A percentile compares a stretch with the other conserved stretches of the same genome.
These are phyloP conservation scores for Tetrapisispora iriomotensis DNA, from an alignment of 805 yeast species.

Conservation along the genomic window DNA sequence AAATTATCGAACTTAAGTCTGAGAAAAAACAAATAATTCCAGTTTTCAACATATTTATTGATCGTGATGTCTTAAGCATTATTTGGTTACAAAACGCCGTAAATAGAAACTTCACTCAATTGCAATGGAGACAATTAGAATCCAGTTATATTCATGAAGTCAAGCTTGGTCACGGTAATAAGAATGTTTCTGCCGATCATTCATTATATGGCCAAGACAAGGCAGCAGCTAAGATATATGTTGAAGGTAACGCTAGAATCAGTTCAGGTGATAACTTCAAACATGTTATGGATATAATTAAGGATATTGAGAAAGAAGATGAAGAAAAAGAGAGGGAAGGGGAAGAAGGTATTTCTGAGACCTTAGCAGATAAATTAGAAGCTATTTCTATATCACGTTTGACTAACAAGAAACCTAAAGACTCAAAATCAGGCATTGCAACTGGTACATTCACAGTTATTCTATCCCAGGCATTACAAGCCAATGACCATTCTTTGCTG, in stretches of 20 bases:
- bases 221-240: slow-evolving; percentile 46
- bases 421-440: slow-evolving; percentile 38
- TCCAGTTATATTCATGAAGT: slow-evolving; percentile 34
- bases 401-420: slow-evolving; percentile 19
- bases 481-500: slow-evolving; percentile 76
- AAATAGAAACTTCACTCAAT: slow-evolving; percentile 45
- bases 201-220: slow-evolving; percentile 32
- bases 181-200: slow-evolving; percentile 10
- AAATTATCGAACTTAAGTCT: slow-evolving; percentile 38
- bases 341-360: slow-evolving; percentile 36
- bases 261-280: slow-evolving; percentile 55
- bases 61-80: slow-evolving; percentile 32
- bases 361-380: slow-evolving; percentile 42
- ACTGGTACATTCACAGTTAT: slow-evolving; percentile 76
- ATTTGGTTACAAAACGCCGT: slow-evolving; percentile 57
- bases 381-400: slow-evolving; percentile 8
- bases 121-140: slow-evolving; percentile 40
- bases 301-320: slow-evolving; percentile 33
- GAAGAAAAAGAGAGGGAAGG: slow-evolving; percentile 36
- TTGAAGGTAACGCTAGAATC: slow-evolving; percentile 51
- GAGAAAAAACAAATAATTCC: slow-evolving; percentile 29
- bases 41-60: slow-evolving; percentile 26
- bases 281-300: slow-evolving; percentile 39
- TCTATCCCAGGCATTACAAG: slow-evolving; percentile 78
- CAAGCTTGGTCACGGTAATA: slow-evolving; percentile 12